These are phyloP conservation scores for Pontederia crassipes DNA, from an alignment of 176 grass and related monocot genomes.

Conservation along the genomic window DNA sequence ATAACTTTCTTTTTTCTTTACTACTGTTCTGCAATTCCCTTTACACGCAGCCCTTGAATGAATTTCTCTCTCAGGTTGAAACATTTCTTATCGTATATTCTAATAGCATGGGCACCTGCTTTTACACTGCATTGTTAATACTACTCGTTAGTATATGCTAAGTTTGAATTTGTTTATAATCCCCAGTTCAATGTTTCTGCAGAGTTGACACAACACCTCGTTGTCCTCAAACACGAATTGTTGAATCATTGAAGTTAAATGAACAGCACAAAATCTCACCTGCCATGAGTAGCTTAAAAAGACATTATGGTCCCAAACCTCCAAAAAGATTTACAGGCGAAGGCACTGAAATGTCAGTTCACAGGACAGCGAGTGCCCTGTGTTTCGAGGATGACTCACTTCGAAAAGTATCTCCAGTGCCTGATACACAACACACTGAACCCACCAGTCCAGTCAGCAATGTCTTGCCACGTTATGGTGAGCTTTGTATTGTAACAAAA, in stretches of 20 bases:
- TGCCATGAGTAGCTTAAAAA: constrained; percentile 57
- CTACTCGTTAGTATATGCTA: background rate
- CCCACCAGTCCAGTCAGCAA: constrained; percentile 3
- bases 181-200: background rate
- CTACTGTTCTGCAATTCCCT: too few relatives aligned
- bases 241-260: constrained; percentile 24
- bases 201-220: constrained; percentile 34
- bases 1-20: too few relatives aligned
- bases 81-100: too few relatives aligned
- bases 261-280: constrained; percentile 27
- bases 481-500: background rate
- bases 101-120: too few relatives aligned
- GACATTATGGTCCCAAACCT: constrained; percentile 50
- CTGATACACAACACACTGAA: background rate
- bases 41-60: too few relatives aligned
- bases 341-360: constrained; percentile 64
- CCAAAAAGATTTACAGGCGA: constrained; percentile 8
- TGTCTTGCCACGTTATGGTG: constrained; percentile 7
- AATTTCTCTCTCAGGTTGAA: too few relatives aligned
- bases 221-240: constrained; percentile 19
- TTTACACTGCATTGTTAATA: background rate
- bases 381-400: constrained; percentile 14
- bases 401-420: background rate
- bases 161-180: background rate
- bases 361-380: constrained; percentile 19